Conservation (phyloP, 371 early-diverging fungal species). For the Mucor saturninus region DNA sequence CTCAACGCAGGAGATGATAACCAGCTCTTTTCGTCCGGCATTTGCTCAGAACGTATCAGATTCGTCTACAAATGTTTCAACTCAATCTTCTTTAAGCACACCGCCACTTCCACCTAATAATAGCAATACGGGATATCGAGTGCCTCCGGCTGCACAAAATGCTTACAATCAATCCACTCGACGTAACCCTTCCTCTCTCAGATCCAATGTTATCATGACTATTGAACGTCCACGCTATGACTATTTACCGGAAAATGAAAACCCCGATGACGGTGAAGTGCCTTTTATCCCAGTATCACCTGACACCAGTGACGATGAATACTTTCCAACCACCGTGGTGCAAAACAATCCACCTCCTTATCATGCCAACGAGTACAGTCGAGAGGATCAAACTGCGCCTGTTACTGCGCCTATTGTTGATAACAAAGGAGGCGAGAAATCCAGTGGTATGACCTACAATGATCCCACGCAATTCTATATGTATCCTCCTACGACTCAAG, state of each 20-base stretch:
- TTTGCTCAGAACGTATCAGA: constrained; percentile 13
- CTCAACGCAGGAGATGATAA: constrained; percentile 25
- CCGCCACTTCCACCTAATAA: neutral
- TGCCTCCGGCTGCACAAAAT: neutral
- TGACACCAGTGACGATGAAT: constrained; percentile 35
- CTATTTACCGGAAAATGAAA: constrained; percentile 14
- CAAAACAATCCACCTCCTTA: neutral
- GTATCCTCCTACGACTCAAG: constrained; percentile 12
- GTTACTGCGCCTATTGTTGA: neutral
- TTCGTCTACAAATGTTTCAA: constrained; percentile 7
- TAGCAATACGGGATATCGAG: neutral
- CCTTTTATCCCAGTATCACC: constrained; percentile 40
- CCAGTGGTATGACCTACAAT: constrained; percentile 1
- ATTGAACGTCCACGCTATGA: constrained; percentile 32
- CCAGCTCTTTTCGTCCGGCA: constrained; percentile 26
- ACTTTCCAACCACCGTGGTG: neutral
- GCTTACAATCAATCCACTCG: neutral
- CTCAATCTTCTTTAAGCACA: neutral
- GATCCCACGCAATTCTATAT: constrained; percentile 14
- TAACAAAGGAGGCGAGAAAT: neutral
- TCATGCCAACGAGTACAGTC: constrained; percentile 2
- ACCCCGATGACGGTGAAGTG: constrained; percentile 23
- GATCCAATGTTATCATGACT: constrained; percentile 26
- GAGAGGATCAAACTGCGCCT: neutral
- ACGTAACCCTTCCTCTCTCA: constrained; percentile 18